phyloP scores from a whole-genome alignment of 2,329 filamentous ascomycete genomes.

The Elsinoe perseae region DNA sequence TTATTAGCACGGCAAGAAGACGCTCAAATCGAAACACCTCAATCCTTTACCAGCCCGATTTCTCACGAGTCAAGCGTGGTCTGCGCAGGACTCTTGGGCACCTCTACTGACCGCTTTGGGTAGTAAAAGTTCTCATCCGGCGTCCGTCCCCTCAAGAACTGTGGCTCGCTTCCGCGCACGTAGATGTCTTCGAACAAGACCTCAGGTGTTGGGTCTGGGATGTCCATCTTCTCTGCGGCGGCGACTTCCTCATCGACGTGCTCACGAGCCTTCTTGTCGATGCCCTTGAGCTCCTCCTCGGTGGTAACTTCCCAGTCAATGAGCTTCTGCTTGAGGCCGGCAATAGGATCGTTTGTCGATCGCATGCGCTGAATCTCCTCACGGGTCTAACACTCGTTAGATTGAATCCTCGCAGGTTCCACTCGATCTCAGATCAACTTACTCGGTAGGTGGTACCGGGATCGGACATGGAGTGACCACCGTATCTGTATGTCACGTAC shows the following conservation, averaged over 20 bases:
- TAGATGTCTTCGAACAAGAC: constrained; percentile 97
- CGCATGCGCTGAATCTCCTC: constrained; percentile 99
- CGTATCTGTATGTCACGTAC: constrained; percentile 99
- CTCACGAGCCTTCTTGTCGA: constrained; percentile 87
- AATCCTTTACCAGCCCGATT: background rate
- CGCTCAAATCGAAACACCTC: background rate
- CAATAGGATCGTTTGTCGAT: constrained; percentile 96
- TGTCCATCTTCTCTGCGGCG: constrained; percentile 77
- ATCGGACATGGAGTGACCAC: constrained; percentile 99
- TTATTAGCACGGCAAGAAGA: background rate
- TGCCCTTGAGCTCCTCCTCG: constrained; percentile 90
- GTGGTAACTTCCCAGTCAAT: constrained; percentile 86
- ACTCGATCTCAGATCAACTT: constrained; percentile 19
- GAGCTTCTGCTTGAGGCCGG: constrained; percentile 95
- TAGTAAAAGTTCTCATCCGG: constrained; percentile 89
- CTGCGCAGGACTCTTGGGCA: constrained; percentile 15
- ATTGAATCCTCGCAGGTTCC: background rate
- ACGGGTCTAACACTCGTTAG: constrained; percentile 52
- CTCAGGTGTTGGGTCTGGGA: constrained; percentile 68
- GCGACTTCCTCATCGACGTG: constrained; percentile 86
- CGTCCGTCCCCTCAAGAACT: constrained; percentile 78
- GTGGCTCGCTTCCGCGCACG: constrained; percentile 76
- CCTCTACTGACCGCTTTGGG: constrained; percentile 18
- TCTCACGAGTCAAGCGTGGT: constrained; percentile 11
- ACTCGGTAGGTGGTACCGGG: constrained; percentile 94